Conservation (phyloP, 2,329 filamentous ascomycete species). For the Exserohilum rostratum region DNA sequence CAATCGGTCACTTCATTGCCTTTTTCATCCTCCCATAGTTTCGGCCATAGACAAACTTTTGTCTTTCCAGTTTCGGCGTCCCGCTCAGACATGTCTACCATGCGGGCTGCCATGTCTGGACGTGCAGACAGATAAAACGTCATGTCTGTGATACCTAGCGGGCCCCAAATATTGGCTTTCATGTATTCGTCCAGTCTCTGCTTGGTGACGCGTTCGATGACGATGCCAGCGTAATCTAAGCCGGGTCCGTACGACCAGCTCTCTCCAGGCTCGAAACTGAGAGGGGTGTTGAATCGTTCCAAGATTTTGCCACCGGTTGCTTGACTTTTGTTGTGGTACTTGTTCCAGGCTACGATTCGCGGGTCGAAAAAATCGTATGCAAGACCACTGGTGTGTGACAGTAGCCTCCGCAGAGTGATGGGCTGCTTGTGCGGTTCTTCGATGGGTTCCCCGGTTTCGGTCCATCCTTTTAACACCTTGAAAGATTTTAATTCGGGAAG, state of each 20-base stretch:
- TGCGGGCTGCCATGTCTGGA: conserved; percentile 27
- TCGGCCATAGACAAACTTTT: background rate
- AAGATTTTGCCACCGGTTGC: conserved; percentile 54
- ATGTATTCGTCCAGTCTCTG: conserved; percentile 66
- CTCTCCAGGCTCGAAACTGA: conserved; percentile 53
- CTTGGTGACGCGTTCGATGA: conserved; percentile 52
- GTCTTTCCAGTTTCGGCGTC: conserved; percentile 22
- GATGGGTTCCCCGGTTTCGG: conserved; percentile 32
- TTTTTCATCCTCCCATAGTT: conserved; percentile 23
- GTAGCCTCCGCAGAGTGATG: conserved; percentile 48
- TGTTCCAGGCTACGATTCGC: conserved; percentile 49
- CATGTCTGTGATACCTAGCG: conserved; percentile 56
- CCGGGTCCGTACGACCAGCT: conserved; percentile 58
- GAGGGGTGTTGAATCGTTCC: conserved; percentile 47
- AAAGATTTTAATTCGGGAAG: conserved; percentile 41
- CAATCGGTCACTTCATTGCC: conserved; percentile 27
- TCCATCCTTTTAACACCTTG: conserved; percentile 34
- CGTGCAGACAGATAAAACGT: conserved; percentile 57
- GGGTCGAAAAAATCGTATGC: conserved; percentile 54
- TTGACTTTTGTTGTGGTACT: conserved; percentile 21
- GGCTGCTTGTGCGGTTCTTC: conserved; percentile 28
- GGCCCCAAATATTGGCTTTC: conserved; percentile 57
- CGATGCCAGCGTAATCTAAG: conserved; percentile 57
- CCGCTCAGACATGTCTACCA: conserved; percentile 40
- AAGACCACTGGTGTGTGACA: conserved; percentile 59